These are phyloP conservation scores for Pythium inflatum DNA, from an alignment of 352 stramenopile species.

Conservation along the genomic window DNA sequence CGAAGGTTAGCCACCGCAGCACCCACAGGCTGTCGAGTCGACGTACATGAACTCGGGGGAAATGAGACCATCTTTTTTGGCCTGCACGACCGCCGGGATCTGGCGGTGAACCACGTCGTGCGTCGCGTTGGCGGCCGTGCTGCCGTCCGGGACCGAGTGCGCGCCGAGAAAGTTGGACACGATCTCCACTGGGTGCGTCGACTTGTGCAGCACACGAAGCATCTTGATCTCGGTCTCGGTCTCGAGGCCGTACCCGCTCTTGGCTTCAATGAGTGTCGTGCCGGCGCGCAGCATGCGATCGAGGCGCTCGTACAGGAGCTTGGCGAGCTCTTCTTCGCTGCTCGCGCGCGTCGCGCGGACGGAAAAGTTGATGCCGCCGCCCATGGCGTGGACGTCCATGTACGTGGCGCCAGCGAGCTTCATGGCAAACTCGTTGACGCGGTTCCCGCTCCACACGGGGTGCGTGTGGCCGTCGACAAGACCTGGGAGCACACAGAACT, in stretches of 20 bases:
- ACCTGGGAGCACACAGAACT: slow-evolving; percentile 71
- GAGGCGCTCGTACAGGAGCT: slow-evolving; percentile 54
- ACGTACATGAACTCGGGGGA: slow-evolving; percentile 79
- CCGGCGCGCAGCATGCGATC: slow-evolving; percentile 77
- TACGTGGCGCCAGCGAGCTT: slow-evolving; percentile 86
- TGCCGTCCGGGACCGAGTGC: slow-evolving; percentile 78
- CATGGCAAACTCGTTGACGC: slow-evolving; percentile 87
- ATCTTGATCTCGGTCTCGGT: slow-evolving; percentile 85
- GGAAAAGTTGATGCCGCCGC: slow-evolving; percentile 80
- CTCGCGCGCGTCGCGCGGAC: slow-evolving; percentile 72
- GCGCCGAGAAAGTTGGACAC: slow-evolving; percentile 78
- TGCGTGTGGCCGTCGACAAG: slow-evolving; percentile 87
- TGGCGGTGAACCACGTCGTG: slow-evolving; percentile 77
- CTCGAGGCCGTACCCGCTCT: slow-evolving; percentile 86
- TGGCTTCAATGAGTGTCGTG: slow-evolving; percentile 81
- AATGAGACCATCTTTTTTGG: slow-evolving; percentile 71
- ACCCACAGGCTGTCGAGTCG: neutral
- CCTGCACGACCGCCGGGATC: slow-evolving; percentile 67
- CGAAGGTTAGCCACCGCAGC: neutral
- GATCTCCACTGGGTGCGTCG: slow-evolving; percentile 69
- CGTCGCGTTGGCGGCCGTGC: slow-evolving; percentile 62
- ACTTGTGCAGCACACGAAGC: slow-evolving; percentile 76
- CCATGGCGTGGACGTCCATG: slow-evolving; percentile 82
- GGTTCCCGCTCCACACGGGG: slow-evolving; percentile 83
- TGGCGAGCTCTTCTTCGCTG: slow-evolving; percentile 62